Percentiles rank a stretch among this genome's conserved stretches.
Conservation (phyloP, 2,329 filamentous ascomycete genomes). For the Cladophialophora immunda region DNA sequence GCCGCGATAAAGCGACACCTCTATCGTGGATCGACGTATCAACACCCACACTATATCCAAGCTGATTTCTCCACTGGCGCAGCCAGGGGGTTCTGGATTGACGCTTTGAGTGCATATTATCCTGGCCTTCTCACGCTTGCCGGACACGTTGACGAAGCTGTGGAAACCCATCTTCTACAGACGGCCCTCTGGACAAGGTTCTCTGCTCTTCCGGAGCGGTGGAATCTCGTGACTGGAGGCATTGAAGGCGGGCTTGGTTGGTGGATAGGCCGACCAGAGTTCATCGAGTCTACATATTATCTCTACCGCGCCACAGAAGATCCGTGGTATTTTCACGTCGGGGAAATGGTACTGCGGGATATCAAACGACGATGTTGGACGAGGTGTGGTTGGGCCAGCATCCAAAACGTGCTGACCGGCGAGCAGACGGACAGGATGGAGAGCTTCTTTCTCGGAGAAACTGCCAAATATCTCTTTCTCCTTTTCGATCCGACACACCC, state of each 20-base stretch:
- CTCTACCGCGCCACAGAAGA: conserved; percentile 93
- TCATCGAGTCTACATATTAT: conserved; percentile 96
- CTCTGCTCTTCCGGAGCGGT: conserved; percentile 91
- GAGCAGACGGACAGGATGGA: conserved; percentile 96
- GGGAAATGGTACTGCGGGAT: conserved; percentile 92
- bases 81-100: conserved; percentile 90
- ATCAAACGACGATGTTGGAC: conserved; percentile 90
- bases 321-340: conserved; percentile 94
- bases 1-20: conserved; percentile 88
- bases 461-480: conserved; percentile 92
- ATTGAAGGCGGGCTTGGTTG: conserved; percentile 88
- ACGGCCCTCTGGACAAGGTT: conserved; percentile 95
- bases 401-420: conserved; percentile 82
- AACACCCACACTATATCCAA: conserved; percentile 93
- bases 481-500: conserved; percentile 88
- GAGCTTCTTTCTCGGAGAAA: conserved; percentile 97
- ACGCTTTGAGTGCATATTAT: conserved; percentile 95
- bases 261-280: conserved; percentile 96
- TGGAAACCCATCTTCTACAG: conserved; percentile 87
- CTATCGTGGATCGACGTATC: conserved; percentile 76
- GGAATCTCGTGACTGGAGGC: conserved; percentile 83
- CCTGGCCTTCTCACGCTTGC: conserved; percentile 86
- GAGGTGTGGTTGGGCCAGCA: conserved; percentile 89
- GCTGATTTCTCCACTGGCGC: conserved; percentile 89
- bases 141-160: conserved; percentile 89